Evolutionary conservation across 2,329 filamentous ascomycete genomes (phyloP).

Genomic region (Microcyclospora pomicola): DNA sequence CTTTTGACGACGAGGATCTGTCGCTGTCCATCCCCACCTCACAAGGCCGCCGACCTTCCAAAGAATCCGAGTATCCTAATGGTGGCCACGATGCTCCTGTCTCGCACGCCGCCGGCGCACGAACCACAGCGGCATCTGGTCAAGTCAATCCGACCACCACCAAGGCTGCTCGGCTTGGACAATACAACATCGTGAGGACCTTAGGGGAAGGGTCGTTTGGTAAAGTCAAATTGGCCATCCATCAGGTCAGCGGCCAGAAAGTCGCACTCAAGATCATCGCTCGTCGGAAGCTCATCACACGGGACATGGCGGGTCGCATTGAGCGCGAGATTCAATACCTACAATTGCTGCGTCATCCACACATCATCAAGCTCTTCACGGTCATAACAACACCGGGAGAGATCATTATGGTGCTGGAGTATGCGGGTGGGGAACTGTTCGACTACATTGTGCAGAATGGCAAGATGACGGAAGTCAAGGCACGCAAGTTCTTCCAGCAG

Average conservation of each 20-base stretch:
- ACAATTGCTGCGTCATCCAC: slow-evolving; percentile 85
- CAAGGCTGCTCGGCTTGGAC: slow-evolving; percentile 51
- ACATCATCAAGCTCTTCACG: slow-evolving; percentile 97
- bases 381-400: slow-evolving; percentile 90
- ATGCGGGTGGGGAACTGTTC: slow-evolving; percentile 90
- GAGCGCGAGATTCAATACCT: slow-evolving; percentile 98
- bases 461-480: slow-evolving; percentile 77
- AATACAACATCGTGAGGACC: slow-evolving; percentile 81
- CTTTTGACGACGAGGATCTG: slow-evolving; percentile 28
- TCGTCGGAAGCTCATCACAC: slow-evolving; percentile 85
- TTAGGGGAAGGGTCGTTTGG: slow-evolving; percentile 95
- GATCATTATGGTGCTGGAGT: slow-evolving; percentile 99
- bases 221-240: slow-evolving; percentile 93
- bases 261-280: slow-evolving; percentile 97
- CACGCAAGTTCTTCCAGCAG: slow-evolving; percentile 97
- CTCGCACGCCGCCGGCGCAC: slow-evolving; percentile 15
- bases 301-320: slow-evolving; percentile 95
- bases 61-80: slow-evolving; percentile 24
- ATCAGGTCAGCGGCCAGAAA: slow-evolving; percentile 83
- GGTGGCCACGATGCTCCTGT: slow-evolving; percentile 21
- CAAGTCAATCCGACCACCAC: slow-evolving; percentile 21
- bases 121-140: slow-evolving; percentile 11
- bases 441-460: slow-evolving; percentile 96
- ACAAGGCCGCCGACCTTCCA: slow-evolving; percentile 14
- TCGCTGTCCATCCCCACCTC: slow-evolving; percentile 24